Evolutionary conservation across 371 early-diverging fungal genomes (phyloP), one percentile per base, ranked within the genome.

Genomic region (Mucor plumbeus): DNA sequence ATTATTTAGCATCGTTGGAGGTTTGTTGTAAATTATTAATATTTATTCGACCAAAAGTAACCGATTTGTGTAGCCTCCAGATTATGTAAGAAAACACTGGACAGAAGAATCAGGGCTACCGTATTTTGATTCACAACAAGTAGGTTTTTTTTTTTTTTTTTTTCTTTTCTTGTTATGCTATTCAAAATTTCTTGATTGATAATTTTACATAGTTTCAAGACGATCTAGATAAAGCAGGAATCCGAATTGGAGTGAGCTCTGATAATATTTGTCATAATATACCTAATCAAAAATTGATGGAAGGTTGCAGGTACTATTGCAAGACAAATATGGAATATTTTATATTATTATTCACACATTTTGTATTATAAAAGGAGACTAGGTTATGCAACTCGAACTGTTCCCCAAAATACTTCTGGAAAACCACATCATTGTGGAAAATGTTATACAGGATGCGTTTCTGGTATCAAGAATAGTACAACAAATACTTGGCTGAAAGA

Each of bases 381-480:
- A 6, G 93, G 92, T 21, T 83, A 83, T 61, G 81, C 82, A 8
- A 38, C 60, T 58, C 84, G 71, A 15, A 72, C 70, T 11, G 78
- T 92, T 40, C 88, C 90, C 31, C 92, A 93, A 82, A 92, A 92
- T 74, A 87, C 90, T 8, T 85, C 71, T 4, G 75, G 81, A 6
- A 65, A 80, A 7, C 59, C 71, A 11, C 92, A 93, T 75, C 71
- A 81, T 17, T 93, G 93, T 69, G 89, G 86, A 7, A 86, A 76
- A 70, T 93, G 92, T 58, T 81, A 75, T 38, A 79, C 86, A 47
- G 93, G 92, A 15, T 93, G 92, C 68, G 81, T 83, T 50, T 85
- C 85, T 65, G 89, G 87, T 10, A 84, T 88, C 67, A 93, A 94
- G 76, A 90, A 90, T 68, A 78, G 88, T 4, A 82, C 88, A 3